phyloP scores from a whole-genome alignment of 1,284 basidiomycete species.

The Somion occarium region DNA sequence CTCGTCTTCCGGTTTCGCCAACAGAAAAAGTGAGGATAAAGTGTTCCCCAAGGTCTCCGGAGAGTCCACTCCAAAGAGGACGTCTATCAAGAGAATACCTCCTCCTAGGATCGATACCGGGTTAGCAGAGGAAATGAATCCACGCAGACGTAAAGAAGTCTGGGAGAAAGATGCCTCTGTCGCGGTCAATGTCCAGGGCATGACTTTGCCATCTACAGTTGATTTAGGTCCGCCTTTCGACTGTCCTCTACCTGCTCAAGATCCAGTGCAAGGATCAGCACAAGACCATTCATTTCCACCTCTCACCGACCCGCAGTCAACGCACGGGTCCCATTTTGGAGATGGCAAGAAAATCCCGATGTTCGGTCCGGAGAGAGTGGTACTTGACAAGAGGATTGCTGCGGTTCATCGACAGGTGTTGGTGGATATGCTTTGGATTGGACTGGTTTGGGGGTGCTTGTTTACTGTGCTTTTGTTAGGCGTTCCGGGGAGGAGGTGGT shows the following conservation, averaged over 20 bases:
- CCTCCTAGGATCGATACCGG: not conserved
- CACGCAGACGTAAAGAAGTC: too few species aligned
- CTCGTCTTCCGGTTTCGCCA: not conserved
- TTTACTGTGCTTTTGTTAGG: slow-evolving; percentile 10
- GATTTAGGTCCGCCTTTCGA: not conserved
- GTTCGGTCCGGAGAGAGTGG: slow-evolving; percentile 36
- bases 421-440: slow-evolving; percentile 25
- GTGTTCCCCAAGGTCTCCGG: not conserved
- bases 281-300: not conserved
- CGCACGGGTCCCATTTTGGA: not conserved
- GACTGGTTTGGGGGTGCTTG: slow-evolving; percentile 12
- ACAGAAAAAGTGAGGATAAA: not conserved
- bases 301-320: not conserved
- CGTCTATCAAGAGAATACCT: not conserved
- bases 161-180: not conserved
- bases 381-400: slow-evolving; percentile 34
- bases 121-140: not conserved
- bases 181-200: not conserved
- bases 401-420: slow-evolving; percentile 31
- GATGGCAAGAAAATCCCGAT: slow-evolving; percentile 21
- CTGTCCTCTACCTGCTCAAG: not conserved
- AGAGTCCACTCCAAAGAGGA: not conserved
- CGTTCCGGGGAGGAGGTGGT: slow-evolving; percentile 9
- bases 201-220: not conserved
- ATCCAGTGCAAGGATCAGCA: not conserved